phyloP scores from a whole-genome alignment of 768 basidiomycete genomes.

The Psilocybe azurescens region DNA sequence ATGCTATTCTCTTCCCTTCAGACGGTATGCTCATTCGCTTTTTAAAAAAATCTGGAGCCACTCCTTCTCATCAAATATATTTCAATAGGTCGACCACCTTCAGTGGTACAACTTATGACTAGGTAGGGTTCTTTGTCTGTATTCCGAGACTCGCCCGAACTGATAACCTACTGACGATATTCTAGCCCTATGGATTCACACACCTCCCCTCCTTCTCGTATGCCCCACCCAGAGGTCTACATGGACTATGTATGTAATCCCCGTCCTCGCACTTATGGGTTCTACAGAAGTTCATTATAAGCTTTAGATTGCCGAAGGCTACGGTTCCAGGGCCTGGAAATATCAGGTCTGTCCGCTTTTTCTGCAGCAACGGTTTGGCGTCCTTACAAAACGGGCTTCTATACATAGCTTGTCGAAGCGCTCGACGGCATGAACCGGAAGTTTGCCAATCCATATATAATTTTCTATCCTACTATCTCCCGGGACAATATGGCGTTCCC shows the following conservation, averaged over 20 bases:
- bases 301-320: constrained; percentile 70
- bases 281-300: not conserved
- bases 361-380: constrained; percentile 14
- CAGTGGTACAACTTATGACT: constrained; percentile 75
- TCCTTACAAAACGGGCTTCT: constrained; percentile 17
- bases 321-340: constrained; percentile 72
- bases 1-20: constrained; percentile 79
- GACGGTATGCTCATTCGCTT: constrained; percentile 49
- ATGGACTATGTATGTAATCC: constrained; percentile 72
- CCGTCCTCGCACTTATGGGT: constrained; percentile 13
- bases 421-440: constrained; percentile 83
- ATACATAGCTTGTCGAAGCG: constrained; percentile 66
- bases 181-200: constrained; percentile 47
- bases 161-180: constrained; percentile 4
- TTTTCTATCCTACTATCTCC: constrained; percentile 79
- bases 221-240: constrained; percentile 84
- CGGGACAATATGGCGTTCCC: constrained; percentile 86
- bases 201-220: constrained; percentile 54
- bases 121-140: constrained; percentile 46
- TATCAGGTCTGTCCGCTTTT: constrained; percentile 59
- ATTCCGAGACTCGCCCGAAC: not conserved
- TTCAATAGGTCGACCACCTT: constrained; percentile 64
- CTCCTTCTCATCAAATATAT: not conserved
- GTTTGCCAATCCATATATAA: constrained; percentile 79
- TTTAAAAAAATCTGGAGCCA: not conserved